Base-by-base conservation (phyloP, 768 basidiomycete genomes). In the Tremella fuciformis region DNA sequence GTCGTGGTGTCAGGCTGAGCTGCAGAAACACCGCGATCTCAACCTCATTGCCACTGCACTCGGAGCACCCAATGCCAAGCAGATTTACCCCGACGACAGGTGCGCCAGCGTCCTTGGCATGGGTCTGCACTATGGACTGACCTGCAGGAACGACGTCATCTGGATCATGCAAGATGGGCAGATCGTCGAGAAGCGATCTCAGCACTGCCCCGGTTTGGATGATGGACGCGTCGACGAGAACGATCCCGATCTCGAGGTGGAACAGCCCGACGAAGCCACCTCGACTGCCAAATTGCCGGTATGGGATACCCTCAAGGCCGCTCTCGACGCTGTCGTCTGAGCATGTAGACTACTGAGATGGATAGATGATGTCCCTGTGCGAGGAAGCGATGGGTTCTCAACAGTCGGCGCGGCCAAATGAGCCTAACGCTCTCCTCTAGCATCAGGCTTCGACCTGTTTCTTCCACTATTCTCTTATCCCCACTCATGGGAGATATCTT, bases 151-250 rank as follows among this genome's bases (percentile, higher is more conserved):
- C 65, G 65, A 66, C 49, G 39, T 66, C 21, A 59, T 66, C 38
- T 66, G 65, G 65, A 66, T 66, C 34, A 66, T 66, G 62, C 41
- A 56, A 16, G 41, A 55, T 26, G 58, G 59, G 8, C 21, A 38
- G 34, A 66, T 66, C 41, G 49, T 60, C 2, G 59, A 63, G 44
- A 66, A 66, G 48, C 42, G 65, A 4, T 60, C 65, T 26, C 58
- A 58, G 65, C 65, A 66, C 42, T 66, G 65, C 55, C 65, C 65
- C 0, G 58, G 34, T 9, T 41, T 66, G 11, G 65, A 66, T 39
- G 65, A 66, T 47, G 59, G 46, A n/a, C 52, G 65, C 15, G 47
- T 59, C 9, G 64, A 66, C 40, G 37, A 59, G 25, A 54, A 53
- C 13, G 64, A 66, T 54, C 64, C 61, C 13, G 64, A 66, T 51